Evolutionary conservation across 2,329 filamentous ascomycete genomes (phyloP).

Genomic region (Exophiala spinifera): DNA sequence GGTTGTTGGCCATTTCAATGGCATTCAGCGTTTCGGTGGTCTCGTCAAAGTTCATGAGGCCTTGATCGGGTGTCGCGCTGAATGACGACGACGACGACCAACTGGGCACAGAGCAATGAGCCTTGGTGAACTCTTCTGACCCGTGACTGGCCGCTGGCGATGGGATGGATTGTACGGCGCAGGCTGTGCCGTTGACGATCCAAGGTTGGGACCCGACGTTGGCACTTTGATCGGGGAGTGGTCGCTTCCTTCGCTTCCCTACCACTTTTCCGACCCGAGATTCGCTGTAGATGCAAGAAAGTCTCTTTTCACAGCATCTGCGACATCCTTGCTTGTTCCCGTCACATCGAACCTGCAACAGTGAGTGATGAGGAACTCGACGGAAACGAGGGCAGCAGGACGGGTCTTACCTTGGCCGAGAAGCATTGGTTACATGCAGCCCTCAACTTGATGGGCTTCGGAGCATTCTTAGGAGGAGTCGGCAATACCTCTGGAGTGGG

Average conservation of each 20-base stretch:
- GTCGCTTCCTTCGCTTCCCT: slow-evolving; percentile 30
- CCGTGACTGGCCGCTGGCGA: slow-evolving; percentile 25
- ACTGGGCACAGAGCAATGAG: slow-evolving; percentile 12
- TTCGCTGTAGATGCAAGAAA: slow-evolving; percentile 29
- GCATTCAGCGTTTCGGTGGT: slow-evolving; percentile 20
- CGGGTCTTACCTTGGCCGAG: slow-evolving; percentile 26
- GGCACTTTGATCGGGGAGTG: slow-evolving; percentile 22
- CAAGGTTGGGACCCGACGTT: slow-evolving; percentile 21
- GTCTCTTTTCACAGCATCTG: slow-evolving; percentile 27
- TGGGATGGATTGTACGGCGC: slow-evolving; percentile 22
- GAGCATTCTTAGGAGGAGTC: slow-evolving; percentile 10
- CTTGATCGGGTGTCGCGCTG: slow-evolving; percentile 17
- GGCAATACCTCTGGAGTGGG: slow-evolving; percentile 9
- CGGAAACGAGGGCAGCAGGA: background rate
- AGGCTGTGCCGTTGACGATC: slow-evolving; percentile 14
- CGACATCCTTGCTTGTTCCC: slow-evolving; percentile 29
- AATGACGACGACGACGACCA: slow-evolving; percentile 20
- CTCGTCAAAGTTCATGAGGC: slow-evolving; percentile 20
- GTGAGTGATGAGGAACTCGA: slow-evolving; percentile 5
- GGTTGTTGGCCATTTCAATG: slow-evolving; percentile 23
- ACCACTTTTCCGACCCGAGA: slow-evolving; percentile 30
- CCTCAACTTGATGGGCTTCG: slow-evolving; percentile 28
- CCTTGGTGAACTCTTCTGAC: slow-evolving; percentile 18
- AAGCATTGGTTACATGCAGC: slow-evolving; percentile 30
- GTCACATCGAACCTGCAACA: slow-evolving; percentile 28